phyloP scores from a whole-genome alignment of 257 asterid species.

The Solanum ahanhuiri region DNA sequence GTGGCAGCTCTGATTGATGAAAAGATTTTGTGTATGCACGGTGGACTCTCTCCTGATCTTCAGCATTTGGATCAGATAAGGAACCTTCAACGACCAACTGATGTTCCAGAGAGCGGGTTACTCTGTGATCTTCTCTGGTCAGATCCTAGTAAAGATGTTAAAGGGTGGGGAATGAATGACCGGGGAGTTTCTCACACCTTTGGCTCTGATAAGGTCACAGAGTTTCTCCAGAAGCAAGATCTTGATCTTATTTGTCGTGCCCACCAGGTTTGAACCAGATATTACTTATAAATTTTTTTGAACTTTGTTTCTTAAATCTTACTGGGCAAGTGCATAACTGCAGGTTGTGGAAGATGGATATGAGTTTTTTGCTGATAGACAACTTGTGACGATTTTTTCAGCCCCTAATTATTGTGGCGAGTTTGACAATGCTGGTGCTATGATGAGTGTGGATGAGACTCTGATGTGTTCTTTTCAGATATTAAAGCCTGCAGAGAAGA shows the following conservation, averaged over 20 bases:
- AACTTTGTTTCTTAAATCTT: background rate
- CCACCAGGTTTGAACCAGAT: conserved; percentile 15
- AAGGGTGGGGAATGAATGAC: conserved; percentile 26
- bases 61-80: conserved; percentile 17
- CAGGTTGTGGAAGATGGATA: conserved; percentile 24
- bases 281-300: background rate
- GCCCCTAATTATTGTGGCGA: conserved; percentile 3
- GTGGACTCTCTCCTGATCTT: conserved; percentile 25
- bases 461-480: conserved; percentile 22
- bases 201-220: conserved; percentile 15
- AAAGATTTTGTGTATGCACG: conserved; percentile 25
- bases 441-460: conserved; percentile 13
- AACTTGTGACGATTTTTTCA: conserved; percentile 1
- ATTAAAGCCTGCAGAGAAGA: conserved; percentile 17
- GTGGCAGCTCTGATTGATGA: conserved; percentile 18
- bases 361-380: conserved; percentile 19
- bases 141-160: conserved; percentile 16
- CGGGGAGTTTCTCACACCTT: conserved; percentile 22
- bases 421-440: conserved; percentile 1
- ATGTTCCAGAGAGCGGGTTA: conserved; percentile 12
- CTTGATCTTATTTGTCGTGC: conserved; percentile 23
- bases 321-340: background rate
- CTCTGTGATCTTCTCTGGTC: conserved; percentile 17
- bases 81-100: conserved; percentile 18
- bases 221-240: conserved; percentile 20